Evolutionary conservation across 768 basidiomycete genomes (phyloP).

Genomic region (Boletus tylopilopsis): DNA sequence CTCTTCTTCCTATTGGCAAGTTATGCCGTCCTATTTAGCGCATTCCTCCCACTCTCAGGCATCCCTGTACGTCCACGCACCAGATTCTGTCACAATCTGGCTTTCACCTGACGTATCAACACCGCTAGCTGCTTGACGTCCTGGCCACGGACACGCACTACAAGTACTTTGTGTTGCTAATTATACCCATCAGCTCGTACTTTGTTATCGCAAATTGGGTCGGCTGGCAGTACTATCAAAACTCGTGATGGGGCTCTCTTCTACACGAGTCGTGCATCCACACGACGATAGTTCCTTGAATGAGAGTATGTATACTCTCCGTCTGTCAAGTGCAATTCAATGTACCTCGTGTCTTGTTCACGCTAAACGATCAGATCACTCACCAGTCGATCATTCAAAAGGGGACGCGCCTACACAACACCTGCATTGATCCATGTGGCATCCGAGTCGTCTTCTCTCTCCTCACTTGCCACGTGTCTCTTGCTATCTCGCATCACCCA

Average conservation of each 20-base stretch:
- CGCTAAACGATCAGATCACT: constrained; percentile 18
- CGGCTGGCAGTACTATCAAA: constrained; percentile 96
- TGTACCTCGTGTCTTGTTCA: constrained; percentile 23
- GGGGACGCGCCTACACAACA: constrained; percentile 14
- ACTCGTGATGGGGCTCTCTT: constrained; percentile 50
- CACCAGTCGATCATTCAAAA: constrained; percentile 13
- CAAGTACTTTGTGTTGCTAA: constrained; percentile 79
- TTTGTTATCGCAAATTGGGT: constrained; percentile 99
- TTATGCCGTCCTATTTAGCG: constrained; percentile 64
- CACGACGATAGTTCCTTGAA: background rate
- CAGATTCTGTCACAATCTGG: background rate
- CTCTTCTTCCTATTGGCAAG: constrained; percentile 54
- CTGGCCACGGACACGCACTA: constrained; percentile 78
- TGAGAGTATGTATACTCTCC: constrained; percentile 6
- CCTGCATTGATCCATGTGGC: constrained; percentile 23
- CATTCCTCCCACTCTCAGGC: constrained; percentile 53
- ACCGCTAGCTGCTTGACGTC: constrained; percentile 53
- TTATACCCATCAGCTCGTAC: constrained; percentile 79
- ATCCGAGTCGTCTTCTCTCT: background rate
- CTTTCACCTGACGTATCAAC: constrained; percentile 19
- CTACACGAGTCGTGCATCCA: constrained; percentile 3
- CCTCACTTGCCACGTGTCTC: constrained; percentile 14
- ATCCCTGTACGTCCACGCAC: constrained; percentile 42
- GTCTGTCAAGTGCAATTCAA: constrained; percentile 14
- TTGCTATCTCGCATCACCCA: background rate